Evolutionary conservation across 345 rosid species (phyloP), one percentile per base, ranked within the genome.

Genomic region (Mangifera indica): DNA sequence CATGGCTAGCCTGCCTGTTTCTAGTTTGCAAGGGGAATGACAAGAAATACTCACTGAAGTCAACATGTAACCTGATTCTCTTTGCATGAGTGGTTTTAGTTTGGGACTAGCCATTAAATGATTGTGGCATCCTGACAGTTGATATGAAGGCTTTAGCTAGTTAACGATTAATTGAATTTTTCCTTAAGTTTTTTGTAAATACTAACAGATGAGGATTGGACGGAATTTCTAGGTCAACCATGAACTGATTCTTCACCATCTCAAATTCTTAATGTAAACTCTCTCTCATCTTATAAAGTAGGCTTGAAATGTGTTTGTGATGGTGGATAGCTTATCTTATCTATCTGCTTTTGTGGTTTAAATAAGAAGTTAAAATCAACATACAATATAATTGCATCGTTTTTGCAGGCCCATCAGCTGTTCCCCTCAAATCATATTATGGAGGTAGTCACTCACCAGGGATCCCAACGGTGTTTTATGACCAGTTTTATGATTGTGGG

Each of bases 371-470:
- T 21, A 51, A 40, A 60, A 26, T 11, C 24, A 32, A 72, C 53
- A 53, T 48, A 55, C 74, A n/a, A 54, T 51, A 1, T 66, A 25
- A 46, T 40, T 60, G 58, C 60, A 48, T 60, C 52, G 25, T 60
- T 66, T 72, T 85, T 76, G 77, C 87, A 91, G 97, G 87, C 90
- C 81, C 94, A 91, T 74, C 87, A 94, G 97, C 94, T 90, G 45
- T 91, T 89, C 80, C 97, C 94, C 52, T 85, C 91, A n/a, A 72
- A 85, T 77, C 93, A 89, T 76, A 42, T 91, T 45, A 86, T 91
- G 93, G 94, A 91, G 97, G 96, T 91, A 84, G n/a, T n/a, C n/a
- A n/a, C n/a, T n/a, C n/a, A n/a, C n/a, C 98, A 1, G 95, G 97
- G 64, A 88, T 91, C n/a, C 97, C 98, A 0, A 26, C 86, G 5